phyloP scores from a whole-genome alignment of 2,329 filamentous ascomycete species.

The Botryotinia globosa region DNA sequence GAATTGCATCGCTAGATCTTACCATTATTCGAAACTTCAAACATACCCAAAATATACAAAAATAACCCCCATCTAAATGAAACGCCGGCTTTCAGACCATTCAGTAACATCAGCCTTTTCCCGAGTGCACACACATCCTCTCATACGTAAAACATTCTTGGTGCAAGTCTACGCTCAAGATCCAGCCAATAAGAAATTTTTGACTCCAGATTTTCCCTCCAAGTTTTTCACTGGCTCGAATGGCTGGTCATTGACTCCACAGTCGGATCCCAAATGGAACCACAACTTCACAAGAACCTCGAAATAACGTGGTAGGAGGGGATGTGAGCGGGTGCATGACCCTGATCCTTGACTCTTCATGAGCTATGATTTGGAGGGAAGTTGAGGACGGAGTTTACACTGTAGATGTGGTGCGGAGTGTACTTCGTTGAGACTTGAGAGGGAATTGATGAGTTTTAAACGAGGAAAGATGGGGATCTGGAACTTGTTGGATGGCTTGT shows the following conservation, averaged over 20 bases:
- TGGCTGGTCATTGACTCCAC: slow-evolving; percentile 6
- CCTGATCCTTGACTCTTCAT: slow-evolving; percentile 16
- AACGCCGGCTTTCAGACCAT: background rate
- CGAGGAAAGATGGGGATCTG: background rate
- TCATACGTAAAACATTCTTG: background rate
- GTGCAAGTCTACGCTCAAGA: background rate
- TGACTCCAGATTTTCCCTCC: background rate
- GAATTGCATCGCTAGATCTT: background rate
- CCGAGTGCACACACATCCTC: background rate
- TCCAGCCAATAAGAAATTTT: background rate
- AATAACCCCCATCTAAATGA: background rate
- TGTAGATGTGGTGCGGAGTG: background rate
- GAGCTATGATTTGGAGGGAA: background rate
- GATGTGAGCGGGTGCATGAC: slow-evolving; percentile 12
- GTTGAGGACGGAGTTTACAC: background rate
- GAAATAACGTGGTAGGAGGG: slow-evolving; percentile 19
- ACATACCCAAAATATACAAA: background rate
- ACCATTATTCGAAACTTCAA: background rate
- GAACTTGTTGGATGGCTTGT: background rate
- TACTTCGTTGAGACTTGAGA: background rate
- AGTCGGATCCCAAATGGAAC: slow-evolving; percentile 14
- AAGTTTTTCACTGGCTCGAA: background rate
- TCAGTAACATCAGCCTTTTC: background rate
- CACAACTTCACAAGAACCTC: slow-evolving; percentile 13
- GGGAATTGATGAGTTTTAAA: background rate